These are phyloP conservation scores for Fusarium austroafricanum DNA, from an alignment of 2,329 filamentous ascomycete genomes.

Conservation along the genomic window DNA sequence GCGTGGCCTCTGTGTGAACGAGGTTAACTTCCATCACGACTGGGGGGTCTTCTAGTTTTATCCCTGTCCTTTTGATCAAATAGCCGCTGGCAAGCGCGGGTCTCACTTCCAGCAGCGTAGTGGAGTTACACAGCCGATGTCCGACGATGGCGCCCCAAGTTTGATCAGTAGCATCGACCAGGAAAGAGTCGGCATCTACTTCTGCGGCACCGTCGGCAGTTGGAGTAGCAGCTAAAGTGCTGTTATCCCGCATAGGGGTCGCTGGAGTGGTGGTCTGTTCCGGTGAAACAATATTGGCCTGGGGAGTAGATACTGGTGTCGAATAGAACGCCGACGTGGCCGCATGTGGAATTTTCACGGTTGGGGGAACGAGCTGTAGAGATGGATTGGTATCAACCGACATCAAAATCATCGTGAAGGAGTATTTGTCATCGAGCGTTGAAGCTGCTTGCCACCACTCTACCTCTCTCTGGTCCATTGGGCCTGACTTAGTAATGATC, in stretches of 20 bases:
- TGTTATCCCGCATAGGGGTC: conserved; percentile 59
- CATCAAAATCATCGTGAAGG: conserved; percentile 68
- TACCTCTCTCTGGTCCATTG: conserved; percentile 74
- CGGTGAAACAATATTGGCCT: conserved; percentile 68
- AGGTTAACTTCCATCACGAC: conserved; percentile 73
- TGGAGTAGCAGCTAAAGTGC: conserved; percentile 58
- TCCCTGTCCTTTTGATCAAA: conserved; percentile 71
- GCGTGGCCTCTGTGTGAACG: conserved; percentile 64
- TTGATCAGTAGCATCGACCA: conserved; percentile 79
- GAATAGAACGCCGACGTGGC: conserved; percentile 61
- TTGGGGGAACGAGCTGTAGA: conserved; percentile 70
- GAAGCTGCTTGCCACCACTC: conserved; percentile 68
- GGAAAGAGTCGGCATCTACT: conserved; percentile 67
- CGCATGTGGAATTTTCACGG: conserved; percentile 60
- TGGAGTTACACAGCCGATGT: conserved; percentile 72
- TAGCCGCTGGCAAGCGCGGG: conserved; percentile 73
- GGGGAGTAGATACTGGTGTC: conserved; percentile 77
- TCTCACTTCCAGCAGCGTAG: conserved; percentile 64
- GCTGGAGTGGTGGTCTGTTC: conserved; percentile 66
- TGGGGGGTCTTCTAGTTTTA: conserved; percentile 67
- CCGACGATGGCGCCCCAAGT: conserved; percentile 79
- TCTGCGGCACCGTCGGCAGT: conserved; percentile 58
- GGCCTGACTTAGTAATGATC: conserved; percentile 77
- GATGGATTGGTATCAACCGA: conserved; percentile 74
- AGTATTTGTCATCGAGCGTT: conserved; percentile 62